Evolutionary conservation across 305 asterid species (phyloP), one percentile per base, ranked within the genome.

Genomic region (Solanum hybrid): DNA sequence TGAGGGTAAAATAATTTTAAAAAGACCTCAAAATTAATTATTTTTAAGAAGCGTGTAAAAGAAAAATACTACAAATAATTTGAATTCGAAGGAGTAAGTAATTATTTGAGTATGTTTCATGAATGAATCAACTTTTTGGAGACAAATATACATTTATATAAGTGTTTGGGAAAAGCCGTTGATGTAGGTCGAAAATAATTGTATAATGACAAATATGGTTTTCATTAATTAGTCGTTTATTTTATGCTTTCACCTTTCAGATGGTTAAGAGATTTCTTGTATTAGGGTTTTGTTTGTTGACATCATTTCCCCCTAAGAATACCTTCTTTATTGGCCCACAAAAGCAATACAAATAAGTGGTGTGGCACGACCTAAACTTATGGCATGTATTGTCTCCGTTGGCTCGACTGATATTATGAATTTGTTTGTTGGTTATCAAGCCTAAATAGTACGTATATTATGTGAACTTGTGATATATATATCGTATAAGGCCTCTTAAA

Each of bases 231-330:
- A 84, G 37, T 45, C 10, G 75, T 84, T 51, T 84, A 29, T 29
- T 81, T 27, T 84, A 84, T 51, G 29, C 73, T 29, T 81, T 45
- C 73, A 29, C 87, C 73, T 82, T 29, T 31, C 40, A 45, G 1
- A 45, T 82, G 87, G 87, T 82, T 82, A 82, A 45, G 87, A 29
- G 29, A 31, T 45, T 82, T 82, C 87, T 17, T 82, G 87, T 45
- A 82, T 82, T 45, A 29, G 72, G 73, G 87, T 82, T 45, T 51
- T 81, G 34, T 78, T 38, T 80, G 34, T 5, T 7, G 9, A 81
- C 86, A 27, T 81, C 86, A 81, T 40, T 82, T 42, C 6, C 15
- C 35, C 72, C 17, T 40, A 81, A 45, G 37, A 81, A 1, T 26
- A 19, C 17, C 1, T 38, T 6, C n/a, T 42, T 82, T 8, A 82